Evolutionary conservation across 441 rosid species (phyloP).

Genomic region (Viola pubescens): DNA sequence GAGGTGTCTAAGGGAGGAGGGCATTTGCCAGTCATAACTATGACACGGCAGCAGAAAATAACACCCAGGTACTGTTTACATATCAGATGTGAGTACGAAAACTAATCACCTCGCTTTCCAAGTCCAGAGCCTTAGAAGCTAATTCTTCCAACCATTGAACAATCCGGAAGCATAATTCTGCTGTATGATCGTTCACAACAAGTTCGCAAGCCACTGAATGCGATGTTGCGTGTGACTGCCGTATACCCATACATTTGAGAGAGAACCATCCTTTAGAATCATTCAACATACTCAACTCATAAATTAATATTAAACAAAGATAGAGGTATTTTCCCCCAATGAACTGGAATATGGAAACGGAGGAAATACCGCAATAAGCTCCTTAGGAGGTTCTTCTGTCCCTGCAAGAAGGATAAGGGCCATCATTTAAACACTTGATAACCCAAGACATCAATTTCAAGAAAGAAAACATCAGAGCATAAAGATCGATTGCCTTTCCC

Average conservation of each 20-base stretch:
- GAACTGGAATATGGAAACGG: not conserved
- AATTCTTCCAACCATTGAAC: conserved; percentile 95
- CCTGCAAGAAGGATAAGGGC: conserved; percentile 42
- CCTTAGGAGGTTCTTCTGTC: conserved; percentile 69
- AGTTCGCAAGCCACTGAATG: conserved; percentile 93
- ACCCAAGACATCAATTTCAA: not conserved
- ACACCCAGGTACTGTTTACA: conserved; percentile 1
- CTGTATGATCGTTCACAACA: conserved; percentile 76
- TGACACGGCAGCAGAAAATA: not conserved
- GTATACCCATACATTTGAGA: conserved; percentile 19
- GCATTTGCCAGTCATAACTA: not conserved
- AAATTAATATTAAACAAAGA: not conserved
- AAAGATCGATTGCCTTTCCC: conserved; percentile 77
- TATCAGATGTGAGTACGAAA: not conserved
- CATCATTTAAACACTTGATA: conserved; percentile 6
- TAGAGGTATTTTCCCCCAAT: not conserved
- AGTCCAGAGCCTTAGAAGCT: conserved; percentile 92
- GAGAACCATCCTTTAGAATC: conserved; percentile 14
- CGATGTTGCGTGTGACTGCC: conserved; percentile 87
- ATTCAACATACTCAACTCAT: not conserved
- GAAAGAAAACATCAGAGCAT: conserved; percentile 8
- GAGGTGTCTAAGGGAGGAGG: not conserved
- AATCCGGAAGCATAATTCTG: conserved; percentile 89
- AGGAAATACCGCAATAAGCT: conserved; percentile 49
- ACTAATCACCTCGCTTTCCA: conserved; percentile 75